Percentiles rank a stretch among this genome's conserved stretches.
Evolutionary conservation across 129 eudicot species (phyloP).

Genomic region (Erigeron canadensis): DNA sequence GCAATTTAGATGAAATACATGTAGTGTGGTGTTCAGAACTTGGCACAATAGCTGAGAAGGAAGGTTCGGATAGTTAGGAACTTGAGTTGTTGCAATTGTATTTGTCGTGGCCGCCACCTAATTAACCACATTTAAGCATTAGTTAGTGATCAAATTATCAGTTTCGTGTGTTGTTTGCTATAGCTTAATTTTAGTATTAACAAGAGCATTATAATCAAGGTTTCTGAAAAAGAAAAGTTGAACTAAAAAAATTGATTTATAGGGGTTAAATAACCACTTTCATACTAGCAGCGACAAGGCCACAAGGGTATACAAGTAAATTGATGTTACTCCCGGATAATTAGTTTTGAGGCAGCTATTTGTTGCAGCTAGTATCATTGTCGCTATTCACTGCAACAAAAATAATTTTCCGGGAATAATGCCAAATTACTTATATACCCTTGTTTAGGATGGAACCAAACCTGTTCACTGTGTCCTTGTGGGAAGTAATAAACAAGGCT

Average conservation of each 20-base stretch:
- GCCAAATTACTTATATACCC: neutral
- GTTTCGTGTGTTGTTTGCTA: neutral
- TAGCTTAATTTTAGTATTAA: neutral
- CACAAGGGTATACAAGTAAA: no score
- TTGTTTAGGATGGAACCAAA: constrained; percentile 14
- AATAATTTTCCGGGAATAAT: neutral
- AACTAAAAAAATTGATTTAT: neutral
- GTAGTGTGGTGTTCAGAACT: constrained; percentile 76
- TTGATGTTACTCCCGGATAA: no score
- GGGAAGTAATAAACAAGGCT: constrained; percentile 85
- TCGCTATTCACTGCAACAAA: neutral
- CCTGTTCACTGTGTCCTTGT: constrained; percentile 94
- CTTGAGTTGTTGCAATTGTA: constrained; percentile 61
- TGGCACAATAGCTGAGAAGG: constrained; percentile 77
- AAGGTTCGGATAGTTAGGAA: constrained; percentile 80
- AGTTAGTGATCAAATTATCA: constrained; percentile 8
- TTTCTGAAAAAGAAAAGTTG: neutral
- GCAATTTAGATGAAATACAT: constrained; percentile 41
- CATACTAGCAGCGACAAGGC: neutral
- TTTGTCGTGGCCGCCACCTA: constrained; percentile 88
- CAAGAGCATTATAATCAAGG: neutral
- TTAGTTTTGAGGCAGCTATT: no score
- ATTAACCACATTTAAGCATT: constrained; percentile 1
- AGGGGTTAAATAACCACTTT: neutral
- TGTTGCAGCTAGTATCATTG: no score